Evolutionary conservation across 2,329 filamentous ascomycete species (phyloP), one percentile per base, ranked within the genome.

Genomic region (Simplicillium aogashimaense): DNA sequence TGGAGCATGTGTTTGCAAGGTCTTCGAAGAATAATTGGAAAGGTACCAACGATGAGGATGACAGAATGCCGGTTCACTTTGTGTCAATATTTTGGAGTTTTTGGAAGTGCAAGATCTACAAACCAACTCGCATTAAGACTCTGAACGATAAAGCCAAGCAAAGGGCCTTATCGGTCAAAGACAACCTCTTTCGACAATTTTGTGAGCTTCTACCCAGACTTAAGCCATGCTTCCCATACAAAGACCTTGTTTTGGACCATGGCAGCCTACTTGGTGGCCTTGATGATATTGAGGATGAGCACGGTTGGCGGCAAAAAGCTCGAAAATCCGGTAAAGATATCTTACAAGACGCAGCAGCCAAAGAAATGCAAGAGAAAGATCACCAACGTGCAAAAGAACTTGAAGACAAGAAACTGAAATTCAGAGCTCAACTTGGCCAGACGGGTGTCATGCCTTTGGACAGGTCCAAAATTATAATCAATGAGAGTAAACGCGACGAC

Each of bases 401-500:
- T 51, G 69, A 76, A 39, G 56, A 61, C 45, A 75, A 79, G 18
- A 62, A 65, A 25, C 53, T 57, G 47, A 68, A 64, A 43, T 63
- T 73, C 29, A 69, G 62, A 48, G 59, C 58, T 48, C 66, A 56
- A 45, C 60, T 73, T 45, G 72, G 59, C 47, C 57, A 51, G 46
- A 66, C 57, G 42, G 69, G 54, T 36, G 59, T 49, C 44, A 66
- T 60, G 45, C 58, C 56, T 45, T 69, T 56, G 54, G 63, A 72
- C 52, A 62, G 66, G 47, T 56, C 63, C 33, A 59, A 68, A 36
- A 58, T 85, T 17, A 76, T 83, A 36, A 74, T 88, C 57, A 87
- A 87, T 53, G 71, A 78, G 44, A 70, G 70, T 20, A 84, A 82
- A 52, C 61, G 69, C 15, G 73, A 80, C 3, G 60, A 74, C 12